Conservation (phyloP, 306 rosid species). For the Begonia masoniana region DNA sequence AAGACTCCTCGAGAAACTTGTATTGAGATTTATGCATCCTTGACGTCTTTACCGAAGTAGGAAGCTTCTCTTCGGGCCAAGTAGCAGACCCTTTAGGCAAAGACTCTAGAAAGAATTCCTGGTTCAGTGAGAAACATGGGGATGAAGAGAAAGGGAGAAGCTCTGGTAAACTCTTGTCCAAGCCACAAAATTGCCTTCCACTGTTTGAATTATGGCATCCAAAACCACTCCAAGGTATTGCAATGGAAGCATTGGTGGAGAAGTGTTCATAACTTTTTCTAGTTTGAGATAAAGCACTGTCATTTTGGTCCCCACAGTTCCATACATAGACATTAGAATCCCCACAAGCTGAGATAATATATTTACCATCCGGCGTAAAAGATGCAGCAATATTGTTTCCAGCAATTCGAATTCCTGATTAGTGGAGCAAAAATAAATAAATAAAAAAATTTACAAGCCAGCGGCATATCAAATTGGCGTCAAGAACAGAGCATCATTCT, state of each 20-base stretch:
- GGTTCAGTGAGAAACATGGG: slow-evolving; percentile 47
- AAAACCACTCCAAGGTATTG: slow-evolving; percentile 75
- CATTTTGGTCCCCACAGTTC: slow-evolving; percentile 43
- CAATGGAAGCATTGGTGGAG: slow-evolving; percentile 54
- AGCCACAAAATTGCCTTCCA: slow-evolving; percentile 21
- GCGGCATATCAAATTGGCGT: too few species aligned
- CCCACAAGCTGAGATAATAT: slow-evolving; percentile 73
- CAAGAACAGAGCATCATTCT: too few species aligned
- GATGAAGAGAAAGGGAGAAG: slow-evolving; percentile 27
- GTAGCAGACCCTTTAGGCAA: slow-evolving; percentile 88
- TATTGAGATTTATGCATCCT: slow-evolving; percentile 46
- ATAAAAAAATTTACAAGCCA: too few species aligned
- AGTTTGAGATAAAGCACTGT: slow-evolving; percentile 25
- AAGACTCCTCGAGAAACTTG: slow-evolving; percentile 71
- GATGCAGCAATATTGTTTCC: slow-evolving; percentile 60
- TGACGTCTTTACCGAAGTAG: slow-evolving; percentile 25
- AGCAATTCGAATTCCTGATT: slow-evolving; percentile 37
- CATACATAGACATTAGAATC: slow-evolving; percentile 82
- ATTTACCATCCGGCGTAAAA: slow-evolving; percentile 85
- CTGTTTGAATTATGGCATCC: slow-evolving; percentile 22
- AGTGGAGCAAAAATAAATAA: slow-evolving; percentile 14
- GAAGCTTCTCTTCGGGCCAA: slow-evolving; percentile 98
- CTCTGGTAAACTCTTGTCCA: slow-evolving; percentile 25
- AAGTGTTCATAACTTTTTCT: slow-evolving; percentile 55
- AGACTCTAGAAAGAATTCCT: slow-evolving; percentile 55